Evolutionary conservation across 805 yeast genomes (phyloP).

Genomic region (Candida loeiensis): DNA sequence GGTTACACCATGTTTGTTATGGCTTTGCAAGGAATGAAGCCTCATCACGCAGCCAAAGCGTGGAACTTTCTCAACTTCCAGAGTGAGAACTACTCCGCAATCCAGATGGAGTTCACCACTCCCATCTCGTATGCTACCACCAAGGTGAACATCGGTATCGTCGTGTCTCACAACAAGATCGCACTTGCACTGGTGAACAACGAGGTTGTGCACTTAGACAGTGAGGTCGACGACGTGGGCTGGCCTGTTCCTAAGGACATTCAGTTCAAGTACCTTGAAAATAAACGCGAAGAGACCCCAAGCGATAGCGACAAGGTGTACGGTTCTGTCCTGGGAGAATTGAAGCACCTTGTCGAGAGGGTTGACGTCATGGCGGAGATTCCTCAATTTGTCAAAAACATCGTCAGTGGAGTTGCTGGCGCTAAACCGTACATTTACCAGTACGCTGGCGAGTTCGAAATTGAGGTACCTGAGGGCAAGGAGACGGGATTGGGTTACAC

Average conservation of each 20-base stretch:
- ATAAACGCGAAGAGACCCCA: slow-evolving; percentile 43
- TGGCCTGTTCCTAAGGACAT: slow-evolving; percentile 84
- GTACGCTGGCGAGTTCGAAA: slow-evolving; percentile 62
- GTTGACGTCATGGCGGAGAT: slow-evolving; percentile 98
- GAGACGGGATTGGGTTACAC: slow-evolving; percentile 68
- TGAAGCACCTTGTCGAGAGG: slow-evolving; percentile 70
- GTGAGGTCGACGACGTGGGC: slow-evolving; percentile 69
- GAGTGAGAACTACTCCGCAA: slow-evolving; percentile 66
- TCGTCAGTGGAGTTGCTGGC: slow-evolving; percentile 93
- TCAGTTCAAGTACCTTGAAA: slow-evolving; percentile 50
- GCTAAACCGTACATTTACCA: slow-evolving; percentile 97
- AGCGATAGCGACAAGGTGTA: slow-evolving; percentile 42
- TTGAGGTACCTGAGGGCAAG: slow-evolving; percentile 39
- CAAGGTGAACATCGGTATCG: slow-evolving; percentile 74
- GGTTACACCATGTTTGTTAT: slow-evolving; percentile 78
- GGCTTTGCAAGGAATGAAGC: slow-evolving; percentile 99
- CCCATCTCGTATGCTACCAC: slow-evolving; percentile 86
- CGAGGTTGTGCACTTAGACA: slow-evolving; percentile 51
- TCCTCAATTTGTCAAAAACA: slow-evolving; percentile 88
- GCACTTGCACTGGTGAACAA: slow-evolving; percentile 64
- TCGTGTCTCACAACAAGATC: slow-evolving; percentile 62
- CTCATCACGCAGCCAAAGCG: slow-evolving; percentile 95
- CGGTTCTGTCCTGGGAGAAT: slow-evolving; percentile 57
- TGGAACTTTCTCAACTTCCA: slow-evolving; percentile 96
- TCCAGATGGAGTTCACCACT: slow-evolving; percentile 93